phyloP scores from a whole-genome alignment of 2,329 filamentous ascomycete species.

The Fusarium foetens region DNA sequence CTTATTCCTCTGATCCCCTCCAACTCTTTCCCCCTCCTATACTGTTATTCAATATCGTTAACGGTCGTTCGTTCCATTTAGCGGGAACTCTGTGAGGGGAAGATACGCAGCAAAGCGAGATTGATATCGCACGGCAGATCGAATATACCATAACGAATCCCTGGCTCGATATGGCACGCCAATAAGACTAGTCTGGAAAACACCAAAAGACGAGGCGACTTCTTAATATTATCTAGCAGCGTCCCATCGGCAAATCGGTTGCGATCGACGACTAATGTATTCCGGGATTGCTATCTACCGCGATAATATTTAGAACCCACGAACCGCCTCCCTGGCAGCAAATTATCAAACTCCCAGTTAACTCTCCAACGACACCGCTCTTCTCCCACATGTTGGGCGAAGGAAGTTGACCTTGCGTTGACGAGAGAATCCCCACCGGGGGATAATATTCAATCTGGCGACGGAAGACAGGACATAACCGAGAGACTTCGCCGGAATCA shows the following conservation, averaged over 20 bases:
- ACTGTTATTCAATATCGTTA: constrained; percentile 9
- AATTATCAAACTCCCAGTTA: not conserved
- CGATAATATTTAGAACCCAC: not conserved
- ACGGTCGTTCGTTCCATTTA: constrained; percentile 7
- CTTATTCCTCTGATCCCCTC: constrained; percentile 30
- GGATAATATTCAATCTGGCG: constrained; percentile 22
- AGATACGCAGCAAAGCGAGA: not conserved
- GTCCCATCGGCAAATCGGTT: constrained; percentile 1
- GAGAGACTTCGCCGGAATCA: constrained; percentile 23
- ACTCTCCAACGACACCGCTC: constrained; percentile 13
- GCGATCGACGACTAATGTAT: constrained; percentile 1
- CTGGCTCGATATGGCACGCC: constrained; percentile 19
- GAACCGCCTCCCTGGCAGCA: not conserved
- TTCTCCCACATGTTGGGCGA: constrained; percentile 39
- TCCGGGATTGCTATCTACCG: not conserved
- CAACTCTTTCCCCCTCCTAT: constrained; percentile 7
- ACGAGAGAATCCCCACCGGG: constrained; percentile 38
- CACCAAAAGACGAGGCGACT: constrained; percentile 19
- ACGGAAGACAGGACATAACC: constrained; percentile 8
- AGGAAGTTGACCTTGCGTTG: constrained; percentile 31
- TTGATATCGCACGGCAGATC: constrained; percentile 7
- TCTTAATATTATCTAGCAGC: constrained; percentile 3
- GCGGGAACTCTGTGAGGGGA: constrained; percentile 5
- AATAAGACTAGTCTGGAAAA: constrained; percentile 9
- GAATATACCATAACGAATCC: not conserved